Conservation (phyloP, 2,329 filamentous ascomycete species). For the Claviceps sp. region DNA sequence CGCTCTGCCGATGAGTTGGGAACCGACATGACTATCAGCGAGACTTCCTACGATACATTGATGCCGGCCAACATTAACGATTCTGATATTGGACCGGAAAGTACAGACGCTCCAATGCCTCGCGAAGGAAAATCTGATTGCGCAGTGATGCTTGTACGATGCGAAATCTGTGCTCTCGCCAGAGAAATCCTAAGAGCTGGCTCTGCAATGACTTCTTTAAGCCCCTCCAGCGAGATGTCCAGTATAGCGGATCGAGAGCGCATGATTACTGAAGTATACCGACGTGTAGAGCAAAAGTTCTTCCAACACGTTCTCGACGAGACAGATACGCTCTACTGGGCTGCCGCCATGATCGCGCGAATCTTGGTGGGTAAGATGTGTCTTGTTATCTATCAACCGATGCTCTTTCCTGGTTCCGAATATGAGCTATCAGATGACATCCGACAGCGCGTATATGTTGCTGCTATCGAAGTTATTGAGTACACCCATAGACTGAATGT, state of each 20-base stretch:
- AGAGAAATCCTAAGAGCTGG: slow-evolving; percentile 21
- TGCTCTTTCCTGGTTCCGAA: slow-evolving; percentile 47
- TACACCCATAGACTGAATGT: slow-evolving; percentile 51
- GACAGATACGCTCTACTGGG: slow-evolving; percentile 47
- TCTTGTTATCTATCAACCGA: slow-evolving; percentile 62
- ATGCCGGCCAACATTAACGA: slow-evolving; percentile 39
- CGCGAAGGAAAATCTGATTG: slow-evolving; percentile 39
- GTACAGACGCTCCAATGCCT: slow-evolving; percentile 31
- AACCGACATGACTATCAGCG: slow-evolving; percentile 29
- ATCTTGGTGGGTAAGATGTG: slow-evolving; percentile 69
- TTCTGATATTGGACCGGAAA: slow-evolving; percentile 30
- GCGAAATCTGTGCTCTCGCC: slow-evolving; percentile 33
- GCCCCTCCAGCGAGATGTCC: slow-evolving; percentile 15
- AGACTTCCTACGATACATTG: slow-evolving; percentile 31
- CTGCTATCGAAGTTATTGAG: slow-evolving; percentile 62
- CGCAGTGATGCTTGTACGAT: slow-evolving; percentile 34
- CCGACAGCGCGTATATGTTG: slow-evolving; percentile 56
- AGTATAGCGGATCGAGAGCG: slow-evolving; percentile 24
- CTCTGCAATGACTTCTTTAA: slow-evolving; percentile 20
- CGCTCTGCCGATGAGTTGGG: slow-evolving; percentile 41
- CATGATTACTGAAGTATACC: slow-evolving; percentile 39
- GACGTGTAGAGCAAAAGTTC: slow-evolving; percentile 41
- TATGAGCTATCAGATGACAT: slow-evolving; percentile 45
- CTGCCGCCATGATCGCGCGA: slow-evolving; percentile 52
- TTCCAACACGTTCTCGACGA: slow-evolving; percentile 36